Base-by-base conservation (phyloP, 208 protist genomes). In the Acanthamoeba divionensis region DNA sequence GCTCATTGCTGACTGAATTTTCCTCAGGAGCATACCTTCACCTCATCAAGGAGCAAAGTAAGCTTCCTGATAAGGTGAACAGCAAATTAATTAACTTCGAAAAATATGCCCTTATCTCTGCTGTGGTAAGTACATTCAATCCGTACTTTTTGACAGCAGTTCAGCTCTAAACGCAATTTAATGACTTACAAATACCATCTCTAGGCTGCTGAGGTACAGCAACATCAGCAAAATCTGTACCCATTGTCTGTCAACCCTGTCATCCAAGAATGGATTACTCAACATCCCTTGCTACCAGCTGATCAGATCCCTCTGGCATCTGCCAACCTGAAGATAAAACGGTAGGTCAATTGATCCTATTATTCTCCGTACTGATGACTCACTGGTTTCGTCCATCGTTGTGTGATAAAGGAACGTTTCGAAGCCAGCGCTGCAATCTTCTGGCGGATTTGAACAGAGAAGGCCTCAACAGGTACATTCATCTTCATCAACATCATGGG, bases 11-110 rank as follows among this genome's bases (percentile, higher is more conserved):
- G 55, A 29, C 2, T 29, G 26, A 60, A n/a, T 2, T 18, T 36
- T 29, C 24, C 21, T n/a, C 8, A 77, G 67, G 67, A 10, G 31
- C 67, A 0, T 77, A 31, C 18, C 41, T 77, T 36, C 10, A 50
- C 18, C 41, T 50, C 41, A 21, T 77, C 36, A 7, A 21, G 15
- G 67, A 77, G 18, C 67, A 52, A 7, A 54, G 8, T 8, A 77
- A 77, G 41, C 67, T 77, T 36, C 31, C 31, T 24, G 67, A 77
- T 45, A 77, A 77, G 36, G 41, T 50, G 31, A n/a, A 50, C 26
- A 31, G 41, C 21, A n/a, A n/a, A n/a, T 45, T 77, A 9, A 77
- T 77, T n/a, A 77, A 77, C 67, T 77, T 77, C 41, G 67, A 77
- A 31, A 77, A 77, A 45, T 52, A 29, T n/a, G 31, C 67, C 31